phyloP scores from a whole-genome alignment of 1,284 basidiomycete species.

The Vanrija sp. region DNA sequence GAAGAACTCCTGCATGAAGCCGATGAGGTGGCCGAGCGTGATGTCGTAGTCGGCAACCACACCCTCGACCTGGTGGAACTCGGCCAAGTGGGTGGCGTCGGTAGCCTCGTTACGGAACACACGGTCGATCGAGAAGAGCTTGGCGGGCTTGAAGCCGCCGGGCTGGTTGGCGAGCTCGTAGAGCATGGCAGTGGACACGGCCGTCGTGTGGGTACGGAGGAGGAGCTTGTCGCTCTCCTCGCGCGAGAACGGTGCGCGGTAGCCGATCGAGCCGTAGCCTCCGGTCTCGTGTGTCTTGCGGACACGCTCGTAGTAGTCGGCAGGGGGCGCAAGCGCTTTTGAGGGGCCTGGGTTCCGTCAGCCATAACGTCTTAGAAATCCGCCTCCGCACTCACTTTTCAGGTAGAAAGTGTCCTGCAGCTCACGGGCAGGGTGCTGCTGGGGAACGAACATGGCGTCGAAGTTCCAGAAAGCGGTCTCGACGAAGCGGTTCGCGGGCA shows the following conservation, averaged over 20 bases:
- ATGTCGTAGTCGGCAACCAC: conserved; percentile 93
- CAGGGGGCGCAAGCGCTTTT: conserved; percentile 69
- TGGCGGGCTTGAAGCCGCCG: conserved; percentile 87
- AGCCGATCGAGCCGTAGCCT: conserved; percentile 92
- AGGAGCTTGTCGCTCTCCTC: conserved; percentile 89
- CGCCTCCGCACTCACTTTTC: conserved; percentile 58
- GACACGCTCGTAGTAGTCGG: conserved; percentile 86
- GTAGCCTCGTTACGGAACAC: conserved; percentile 99
- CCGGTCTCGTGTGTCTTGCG: conserved; percentile 83
- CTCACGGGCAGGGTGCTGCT: conserved; percentile 97
- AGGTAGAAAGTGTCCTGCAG: conserved; percentile 99
- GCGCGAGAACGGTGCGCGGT: conserved; percentile 93
- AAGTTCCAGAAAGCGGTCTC: conserved; percentile 99
- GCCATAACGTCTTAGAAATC: neutral
- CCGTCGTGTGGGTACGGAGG: conserved; percentile 95
- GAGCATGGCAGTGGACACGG: conserved; percentile 90
- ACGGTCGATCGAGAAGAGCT: conserved; percentile 96
- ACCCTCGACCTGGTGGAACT: conserved; percentile 99
- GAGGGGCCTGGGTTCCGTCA: conserved; percentile 64
- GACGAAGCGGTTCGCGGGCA: conserved; percentile 97
- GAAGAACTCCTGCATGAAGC: conserved; percentile 98
- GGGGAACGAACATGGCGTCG: conserved; percentile 96
- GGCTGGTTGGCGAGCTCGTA: conserved; percentile 76
- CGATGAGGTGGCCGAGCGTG: conserved; percentile 95
- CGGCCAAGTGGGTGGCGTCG: conserved; percentile 98